Base-by-base conservation (phyloP, 2,329 filamentous ascomycete genomes). In the Colletotrichum sp. region DNA sequence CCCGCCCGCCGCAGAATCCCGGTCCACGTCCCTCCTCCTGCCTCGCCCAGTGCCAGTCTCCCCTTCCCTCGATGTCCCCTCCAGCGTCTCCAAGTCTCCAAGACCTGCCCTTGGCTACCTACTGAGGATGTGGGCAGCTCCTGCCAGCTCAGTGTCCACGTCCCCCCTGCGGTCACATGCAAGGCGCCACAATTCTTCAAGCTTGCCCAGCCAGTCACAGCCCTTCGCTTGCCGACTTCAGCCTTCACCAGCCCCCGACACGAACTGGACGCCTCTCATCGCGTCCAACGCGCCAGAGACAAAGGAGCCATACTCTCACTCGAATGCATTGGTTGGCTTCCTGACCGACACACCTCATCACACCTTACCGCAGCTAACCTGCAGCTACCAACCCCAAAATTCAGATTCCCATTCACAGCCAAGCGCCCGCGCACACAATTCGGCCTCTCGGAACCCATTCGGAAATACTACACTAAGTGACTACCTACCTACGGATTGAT, bases 181-280 rank as follows among this genome's bases (percentile, higher is more conserved):
- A 61, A 48, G 58, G 64, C 74, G 70, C 74, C 74, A 76, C 70
- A 76, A 65, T 74, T 74, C 70, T 76, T 69, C 70, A 76, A 74
- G 70, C 43, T 70, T 61, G 30, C 28, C 30, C 18, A 32, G 30
- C 58, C 56, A 60, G 56, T 61, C 28, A 25, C 58, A 32, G 58
- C 25, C 13, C 58, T 22, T 18, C 56, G 56, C 34, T 58, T 68
- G 64, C 43, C 27, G n/a, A 15, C 66, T 27, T 70, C 73, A 73
- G 73, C 73, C 28, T 58, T 72, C 64, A 73, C 73, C 73, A 67
- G 73, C 73, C 73, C 58, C 73, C 69, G 13, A 64, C 36, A 61
- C 58, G 58, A 61, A 30, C 27, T 61, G n/a, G 2, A 65, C 55
- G 64, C 74, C 56, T 66, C 70, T 48, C 58, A 76, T 70, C 72